Evolutionary conservation across 1,284 basidiomycete genomes (phyloP), one percentile per base, ranked within the genome.

Genomic region (Rhodofomes roseus): DNA sequence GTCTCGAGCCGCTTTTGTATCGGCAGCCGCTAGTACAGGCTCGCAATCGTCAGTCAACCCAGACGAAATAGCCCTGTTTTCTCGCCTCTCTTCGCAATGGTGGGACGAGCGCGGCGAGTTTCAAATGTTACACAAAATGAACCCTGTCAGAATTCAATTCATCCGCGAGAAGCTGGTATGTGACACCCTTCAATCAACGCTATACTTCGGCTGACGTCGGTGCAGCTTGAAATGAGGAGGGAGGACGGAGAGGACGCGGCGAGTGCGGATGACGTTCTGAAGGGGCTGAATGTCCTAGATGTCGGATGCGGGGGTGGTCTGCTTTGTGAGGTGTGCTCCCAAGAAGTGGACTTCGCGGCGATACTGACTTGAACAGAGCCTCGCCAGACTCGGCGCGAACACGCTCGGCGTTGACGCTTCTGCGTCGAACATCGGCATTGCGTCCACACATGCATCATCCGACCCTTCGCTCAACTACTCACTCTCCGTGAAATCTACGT

Each of bases 51-150:
- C 55, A 4, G 82, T 95, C 68, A 96, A 96, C 70, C 70, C 81
- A 1, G 81, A 82, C 56, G 96, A 98, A 74, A 92, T 99, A 56
- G 88, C 90, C 0, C 94, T 96, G 73, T 99, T 99, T 74, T 95
- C 95, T 4, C 83, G 84, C 37, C 85, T 99, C 1, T 95, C 95
- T 0, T 88, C 92, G 25, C 82, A 92, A 70, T 99, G 97, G 97
- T 99, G 97, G 97, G 89, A 98, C 73, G 93, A 97, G 70, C 81
- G 81, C 31, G 96, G 96, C 66, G 96, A 98, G 73, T 97, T 98
- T 70, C 83, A 80, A 2, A 79, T 96, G 40, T 77, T 99, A 36
- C 97, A 99, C 73, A 86, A 87, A 68, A 98, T 99, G 96, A 99
- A 99, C 75, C 94, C 95, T 0, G 82, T 90, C 12, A 82, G 97